A percentile compares a stretch with the other conserved stretches of the same genome.
phyloP scores from a whole-genome alignment of 2,329 filamentous ascomycete species.

The Fusarium redolens region DNA sequence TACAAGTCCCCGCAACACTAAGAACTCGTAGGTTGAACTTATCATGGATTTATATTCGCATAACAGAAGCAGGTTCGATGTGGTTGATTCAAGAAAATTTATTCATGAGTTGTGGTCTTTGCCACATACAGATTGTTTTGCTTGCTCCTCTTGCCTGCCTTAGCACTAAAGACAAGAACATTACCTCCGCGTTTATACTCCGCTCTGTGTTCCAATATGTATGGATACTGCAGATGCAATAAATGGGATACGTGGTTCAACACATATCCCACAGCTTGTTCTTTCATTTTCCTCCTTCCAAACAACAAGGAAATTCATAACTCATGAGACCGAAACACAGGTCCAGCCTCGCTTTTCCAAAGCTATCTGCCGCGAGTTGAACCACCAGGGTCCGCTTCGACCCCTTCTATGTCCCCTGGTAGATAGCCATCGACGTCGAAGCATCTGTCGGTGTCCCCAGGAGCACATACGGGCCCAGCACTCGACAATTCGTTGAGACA shows the following conservation, averaged over 20 bases:
- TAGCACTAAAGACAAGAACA: background rate
- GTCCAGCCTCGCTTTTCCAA: constrained; percentile 38
- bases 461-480: constrained; percentile 38
- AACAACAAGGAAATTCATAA: constrained; percentile 21
- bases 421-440: constrained; percentile 25
- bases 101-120: constrained; percentile 12
- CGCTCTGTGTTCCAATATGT: background rate
- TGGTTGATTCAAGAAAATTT: background rate
- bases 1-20: background rate
- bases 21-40: background rate
- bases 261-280: background rate
- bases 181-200: constrained; percentile 11
- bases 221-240: background rate
- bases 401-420: constrained; percentile 15
- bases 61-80: background rate
- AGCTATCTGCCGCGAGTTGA: constrained; percentile 23
- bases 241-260: background rate
- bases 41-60: background rate
- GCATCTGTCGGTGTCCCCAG: constrained; percentile 36
- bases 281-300: background rate
- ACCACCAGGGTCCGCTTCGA: constrained; percentile 37
- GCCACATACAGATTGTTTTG: background rate
- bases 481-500: constrained; percentile 35
- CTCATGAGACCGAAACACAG: constrained; percentile 36
- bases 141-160: background rate